Evolutionary conservation across 768 basidiomycete species (phyloP).

Genomic region (Chalciporus pseudorubinellus): DNA sequence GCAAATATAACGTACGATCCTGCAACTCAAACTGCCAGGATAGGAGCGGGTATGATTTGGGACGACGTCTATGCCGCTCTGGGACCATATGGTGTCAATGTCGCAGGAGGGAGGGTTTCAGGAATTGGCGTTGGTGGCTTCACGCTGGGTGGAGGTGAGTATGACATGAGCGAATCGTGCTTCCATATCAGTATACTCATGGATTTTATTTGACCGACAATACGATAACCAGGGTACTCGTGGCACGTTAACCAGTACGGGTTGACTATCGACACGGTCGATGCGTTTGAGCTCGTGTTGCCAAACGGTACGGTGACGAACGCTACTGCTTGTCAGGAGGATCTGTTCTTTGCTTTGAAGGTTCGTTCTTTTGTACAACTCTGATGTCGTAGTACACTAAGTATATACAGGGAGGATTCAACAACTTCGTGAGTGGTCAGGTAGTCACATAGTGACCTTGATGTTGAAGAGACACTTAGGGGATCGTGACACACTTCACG

Average conservation of each 20-base stretch:
- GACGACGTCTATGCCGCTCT: slow-evolving; percentile 63
- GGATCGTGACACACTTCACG: slow-evolving; percentile 59
- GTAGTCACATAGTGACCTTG: background rate
- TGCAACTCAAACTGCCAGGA: slow-evolving; percentile 36
- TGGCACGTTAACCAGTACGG: slow-evolving; percentile 64
- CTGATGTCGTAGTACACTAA: background rate
- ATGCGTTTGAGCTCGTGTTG: slow-evolving; percentile 56
- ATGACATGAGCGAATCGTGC: background rate
- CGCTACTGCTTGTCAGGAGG: slow-evolving; percentile 35
- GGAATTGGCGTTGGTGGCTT: slow-evolving; percentile 62
- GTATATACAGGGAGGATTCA: slow-evolving; percentile 52
- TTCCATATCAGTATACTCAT: background rate
- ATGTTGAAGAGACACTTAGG: slow-evolving; percentile 41
- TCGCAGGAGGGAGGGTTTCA: slow-evolving; percentile 57
- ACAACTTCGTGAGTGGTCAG: slow-evolving; percentile 50
- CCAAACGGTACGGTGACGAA: slow-evolving; percentile 47
- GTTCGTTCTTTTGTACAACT: slow-evolving; percentile 24
- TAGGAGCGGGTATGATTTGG: slow-evolving; percentile 53
- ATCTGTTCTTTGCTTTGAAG: slow-evolving; percentile 47
- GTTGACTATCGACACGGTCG: slow-evolving; percentile 52
- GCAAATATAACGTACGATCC: slow-evolving; percentile 42
- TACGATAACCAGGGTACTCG: slow-evolving; percentile 48
- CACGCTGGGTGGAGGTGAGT: slow-evolving; percentile 54
- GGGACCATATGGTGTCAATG: slow-evolving; percentile 46
- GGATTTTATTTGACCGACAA: background rate